These are phyloP conservation scores for Penicillium manginii DNA, from an alignment of 495 filamentous ascomycete genomes.

Conservation along the genomic window DNA sequence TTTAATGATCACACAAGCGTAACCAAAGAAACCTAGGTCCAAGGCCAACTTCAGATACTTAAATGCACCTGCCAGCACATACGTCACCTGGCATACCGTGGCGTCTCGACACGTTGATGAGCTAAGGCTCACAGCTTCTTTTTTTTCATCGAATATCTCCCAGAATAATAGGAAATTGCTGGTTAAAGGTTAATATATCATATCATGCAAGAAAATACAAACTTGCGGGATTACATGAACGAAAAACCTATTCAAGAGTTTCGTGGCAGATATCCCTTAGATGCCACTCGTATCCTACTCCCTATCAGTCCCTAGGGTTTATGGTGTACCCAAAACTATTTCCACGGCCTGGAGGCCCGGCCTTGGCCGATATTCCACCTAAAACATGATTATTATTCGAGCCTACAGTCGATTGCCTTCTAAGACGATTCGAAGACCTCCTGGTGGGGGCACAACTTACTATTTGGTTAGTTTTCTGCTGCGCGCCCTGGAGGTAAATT, in stretches of 20 bases:
- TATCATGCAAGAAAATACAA: background rate
- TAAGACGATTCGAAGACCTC: slow-evolving; percentile 12
- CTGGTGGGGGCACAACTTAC: slow-evolving; percentile 1
- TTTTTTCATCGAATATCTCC: too few relatives aligned
- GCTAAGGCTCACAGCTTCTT: background rate
- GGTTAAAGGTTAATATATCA: background rate
- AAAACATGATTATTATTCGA: slow-evolving; percentile 15
- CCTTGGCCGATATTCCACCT: slow-evolving; percentile 10
- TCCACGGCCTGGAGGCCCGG: slow-evolving; percentile 4
- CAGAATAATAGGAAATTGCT: background rate
- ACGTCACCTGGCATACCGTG: background rate
- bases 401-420: slow-evolving; percentile 12
- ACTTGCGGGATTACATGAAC: background rate
- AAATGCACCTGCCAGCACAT: background rate
- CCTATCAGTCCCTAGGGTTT: slow-evolving; percentile 1
- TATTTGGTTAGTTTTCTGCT: slow-evolving; percentile 8
- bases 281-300: background rate
- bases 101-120: background rate
- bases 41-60: background rate
- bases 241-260: background rate
- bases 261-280: background rate
- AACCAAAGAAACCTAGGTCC: too few relatives aligned
- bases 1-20: too few relatives aligned
- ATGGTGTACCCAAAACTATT: slow-evolving; percentile 6
- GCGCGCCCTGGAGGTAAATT: too few relatives aligned